These are phyloP conservation scores for Cnidoscolus chayamansa DNA, from an alignment of 441 rosid species.

Conservation along the genomic window DNA sequence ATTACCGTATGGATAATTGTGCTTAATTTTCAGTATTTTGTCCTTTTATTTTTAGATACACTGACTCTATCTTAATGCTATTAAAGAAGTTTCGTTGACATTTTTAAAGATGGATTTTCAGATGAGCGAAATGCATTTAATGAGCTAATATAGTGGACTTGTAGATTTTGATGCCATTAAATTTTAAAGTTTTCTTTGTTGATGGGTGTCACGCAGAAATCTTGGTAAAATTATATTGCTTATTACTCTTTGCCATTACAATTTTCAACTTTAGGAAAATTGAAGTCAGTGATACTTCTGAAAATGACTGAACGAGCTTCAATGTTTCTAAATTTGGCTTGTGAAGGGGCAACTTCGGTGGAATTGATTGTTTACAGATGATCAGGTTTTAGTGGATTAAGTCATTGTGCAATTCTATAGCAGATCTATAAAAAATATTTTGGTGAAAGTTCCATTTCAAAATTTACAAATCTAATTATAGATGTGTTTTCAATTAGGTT, in stretches of 20 bases:
- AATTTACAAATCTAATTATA: conserved; percentile 5
- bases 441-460: neutral
- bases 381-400: neutral
- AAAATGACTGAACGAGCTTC: neutral
- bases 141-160: neutral
- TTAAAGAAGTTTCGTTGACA: neutral
- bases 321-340: neutral
- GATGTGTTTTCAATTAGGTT: conserved; percentile 34
- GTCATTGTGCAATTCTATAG: neutral
- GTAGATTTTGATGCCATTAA: neutral
- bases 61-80: neutral
- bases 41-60: neutral
- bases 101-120: neutral
- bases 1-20: no score
- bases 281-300: neutral
- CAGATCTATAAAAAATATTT: neutral
- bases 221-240: neutral
- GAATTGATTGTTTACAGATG: neutral
- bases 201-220: neutral
- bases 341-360: no score
- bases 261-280: neutral
- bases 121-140: neutral
- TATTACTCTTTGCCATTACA: neutral
- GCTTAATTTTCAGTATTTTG: neutral
- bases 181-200: neutral